These are phyloP conservation scores for Malus sieversii DNA, from an alignment of 306 rosid genomes.

Conservation along the genomic window DNA sequence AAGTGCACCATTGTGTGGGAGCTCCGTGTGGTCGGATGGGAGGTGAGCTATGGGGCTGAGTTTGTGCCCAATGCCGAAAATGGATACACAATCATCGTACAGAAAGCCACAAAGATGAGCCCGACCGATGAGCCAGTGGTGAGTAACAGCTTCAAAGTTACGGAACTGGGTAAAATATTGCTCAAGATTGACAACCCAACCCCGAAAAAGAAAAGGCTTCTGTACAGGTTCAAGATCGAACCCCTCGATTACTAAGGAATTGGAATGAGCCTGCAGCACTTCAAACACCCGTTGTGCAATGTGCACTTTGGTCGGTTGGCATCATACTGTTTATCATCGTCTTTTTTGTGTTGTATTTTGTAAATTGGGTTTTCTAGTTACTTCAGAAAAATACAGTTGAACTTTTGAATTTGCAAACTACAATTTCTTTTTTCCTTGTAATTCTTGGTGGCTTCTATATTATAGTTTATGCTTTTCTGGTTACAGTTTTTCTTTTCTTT, in stretches of 20 bases:
- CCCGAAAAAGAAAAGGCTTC: slow-evolving; percentile 67
- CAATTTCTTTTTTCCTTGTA: neutral
- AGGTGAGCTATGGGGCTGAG: slow-evolving; percentile 76
- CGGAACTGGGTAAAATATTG: slow-evolving; percentile 73
- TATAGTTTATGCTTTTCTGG: neutral
- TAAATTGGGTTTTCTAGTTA: slow-evolving; percentile 17
- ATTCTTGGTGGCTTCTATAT: neutral
- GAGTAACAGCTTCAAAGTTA: slow-evolving; percentile 57
- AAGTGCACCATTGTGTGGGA: slow-evolving; percentile 87
- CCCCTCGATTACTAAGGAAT: slow-evolving; percentile 42
- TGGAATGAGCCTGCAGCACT: neutral
- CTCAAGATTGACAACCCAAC: slow-evolving; percentile 81
- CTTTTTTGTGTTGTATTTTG: slow-evolving; percentile 31
- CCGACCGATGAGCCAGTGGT: slow-evolving; percentile 75
- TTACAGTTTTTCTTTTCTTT: too few relatives aligned
- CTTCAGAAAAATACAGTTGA: neutral
- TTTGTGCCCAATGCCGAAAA: slow-evolving; percentile 65
- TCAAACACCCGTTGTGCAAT: neutral
- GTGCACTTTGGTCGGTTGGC: slow-evolving; percentile 3
- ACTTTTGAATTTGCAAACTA: slow-evolving; percentile 1
- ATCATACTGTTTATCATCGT: slow-evolving; percentile 16
- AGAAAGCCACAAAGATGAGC: slow-evolving; percentile 63
- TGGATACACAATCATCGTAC: slow-evolving; percentile 58
- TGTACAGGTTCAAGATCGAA: slow-evolving; percentile 90
- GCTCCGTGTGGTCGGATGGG: slow-evolving; percentile 97